Evolutionary conservation across 768 basidiomycete species (phyloP), one percentile per base, ranked within the genome.

Genomic region (Mycena kentingensis): DNA sequence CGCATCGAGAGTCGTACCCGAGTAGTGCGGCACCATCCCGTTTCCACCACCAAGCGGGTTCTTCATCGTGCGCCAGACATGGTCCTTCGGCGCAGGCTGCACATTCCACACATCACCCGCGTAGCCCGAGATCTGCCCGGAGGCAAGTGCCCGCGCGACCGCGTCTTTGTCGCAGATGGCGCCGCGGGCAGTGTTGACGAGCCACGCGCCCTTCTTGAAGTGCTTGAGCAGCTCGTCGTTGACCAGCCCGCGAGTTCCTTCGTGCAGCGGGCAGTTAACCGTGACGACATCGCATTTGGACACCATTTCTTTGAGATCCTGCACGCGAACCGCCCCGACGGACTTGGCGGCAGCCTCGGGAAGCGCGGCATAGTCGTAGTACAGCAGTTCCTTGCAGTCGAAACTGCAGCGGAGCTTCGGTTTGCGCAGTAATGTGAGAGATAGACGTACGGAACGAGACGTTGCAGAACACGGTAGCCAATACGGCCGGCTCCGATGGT

Each of bases 171-270:
- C 85, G 66, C 89, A 92, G 63, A 96, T 93, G 35, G 93, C 93
- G 37, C 93, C 93, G 60, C 92, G 90, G 46, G 91, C 90, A 25
- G 91, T 93, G 81, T 96, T 96, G 65, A 96, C 87, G 63, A 95
- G 82, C 88, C 88, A 93, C 15, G 92, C 82, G 43, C 91, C 93
- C 68, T 88, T 87, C 80, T 96, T 96, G 81, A 95, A 88, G 73
- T 90, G 88, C 68, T 80, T 80, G 61, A 95, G 76, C 34, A 92
- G 83, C 32, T 93, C 90, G 34, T 80, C 77, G 74, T 93, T 90
- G 65, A 94, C 77, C 41, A 94, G 81, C 21, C 87, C 88, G 36
- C 76, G 76, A 34, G 93, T 93, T 24, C 84, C 84, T 66, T 93
- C 91, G 75, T 94, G 91, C 26, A 95, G 78, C 31, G 90, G 90